Evolutionary conservation across 345 rosid genomes (phyloP).

Genomic region (Eutrema yunnanense): DNA sequence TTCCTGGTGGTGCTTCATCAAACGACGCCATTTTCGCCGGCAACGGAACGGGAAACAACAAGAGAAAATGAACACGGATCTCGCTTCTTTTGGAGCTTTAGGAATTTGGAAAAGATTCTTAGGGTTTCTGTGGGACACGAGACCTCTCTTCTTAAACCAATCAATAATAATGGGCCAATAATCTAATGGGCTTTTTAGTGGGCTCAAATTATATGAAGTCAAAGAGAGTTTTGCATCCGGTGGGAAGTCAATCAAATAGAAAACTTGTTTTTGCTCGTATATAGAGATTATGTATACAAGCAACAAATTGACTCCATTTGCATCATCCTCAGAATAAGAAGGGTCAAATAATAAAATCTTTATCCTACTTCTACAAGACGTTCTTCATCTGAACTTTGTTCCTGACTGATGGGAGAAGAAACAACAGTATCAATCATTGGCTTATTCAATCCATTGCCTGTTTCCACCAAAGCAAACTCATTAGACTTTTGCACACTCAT

Average conservation of each 20-base stretch:
- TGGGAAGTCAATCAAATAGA: too few species aligned
- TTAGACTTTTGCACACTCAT: conserved; percentile 53
- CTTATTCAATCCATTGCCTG: conserved; percentile 40
- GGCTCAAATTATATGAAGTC: not conserved
- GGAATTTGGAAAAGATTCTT: conserved; percentile 4
- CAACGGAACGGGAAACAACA: not conserved
- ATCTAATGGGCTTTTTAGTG: not conserved
- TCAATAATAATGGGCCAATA: not conserved
- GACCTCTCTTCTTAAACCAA: not conserved
- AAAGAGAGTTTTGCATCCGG: too few species aligned
- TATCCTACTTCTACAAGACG: conserved; percentile 30
- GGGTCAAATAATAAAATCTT: too few species aligned
- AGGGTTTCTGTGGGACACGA: conserved; percentile 11
- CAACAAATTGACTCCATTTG: too few species aligned
- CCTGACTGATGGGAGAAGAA: conserved; percentile 17
- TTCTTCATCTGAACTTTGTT: conserved; percentile 36
- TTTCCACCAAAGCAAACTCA: conserved; percentile 53
- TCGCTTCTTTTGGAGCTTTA: not conserved
- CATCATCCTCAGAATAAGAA: too few species aligned
- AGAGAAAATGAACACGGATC: conserved; percentile 16
- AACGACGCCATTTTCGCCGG: conserved; percentile 49
- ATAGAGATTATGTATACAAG: too few species aligned
- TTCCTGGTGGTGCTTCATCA: conserved; percentile 57
- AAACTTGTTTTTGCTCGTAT: too few species aligned
- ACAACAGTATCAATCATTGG: conserved; percentile 37